Evolutionary conservation across 2,329 filamentous ascomycete species (phyloP).

Genomic region (Fusarium sp.): DNA sequence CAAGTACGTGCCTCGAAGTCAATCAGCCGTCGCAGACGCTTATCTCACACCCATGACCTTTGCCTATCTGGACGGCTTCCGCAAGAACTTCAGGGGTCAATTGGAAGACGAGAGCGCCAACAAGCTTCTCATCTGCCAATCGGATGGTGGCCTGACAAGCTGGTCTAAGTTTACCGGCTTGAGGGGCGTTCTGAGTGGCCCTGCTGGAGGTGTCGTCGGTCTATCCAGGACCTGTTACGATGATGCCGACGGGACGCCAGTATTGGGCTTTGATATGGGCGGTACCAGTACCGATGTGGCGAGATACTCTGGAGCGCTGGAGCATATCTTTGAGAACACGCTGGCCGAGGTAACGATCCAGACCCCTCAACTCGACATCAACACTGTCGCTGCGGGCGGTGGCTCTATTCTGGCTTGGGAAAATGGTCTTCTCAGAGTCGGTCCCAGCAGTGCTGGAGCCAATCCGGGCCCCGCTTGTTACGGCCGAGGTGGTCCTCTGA

Average conservation of each 20-base stretch:
- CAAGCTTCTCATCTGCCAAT: conserved; percentile 51
- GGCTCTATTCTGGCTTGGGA: conserved; percentile 72
- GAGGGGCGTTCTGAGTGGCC: conserved; percentile 46
- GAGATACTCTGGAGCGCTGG: conserved; percentile 75
- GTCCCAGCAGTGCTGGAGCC: conserved; percentile 78
- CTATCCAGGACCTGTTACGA: conserved; percentile 48
- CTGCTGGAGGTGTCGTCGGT: conserved; percentile 50
- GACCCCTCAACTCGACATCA: conserved; percentile 80
- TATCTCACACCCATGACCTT: conserved; percentile 59
- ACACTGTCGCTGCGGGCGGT: conserved; percentile 72
- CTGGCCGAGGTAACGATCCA: conserved; percentile 79
- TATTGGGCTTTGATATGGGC: conserved; percentile 54
- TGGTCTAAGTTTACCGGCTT: conserved; percentile 50
- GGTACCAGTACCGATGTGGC: conserved; percentile 81
- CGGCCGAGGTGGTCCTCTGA: conserved; percentile 76
- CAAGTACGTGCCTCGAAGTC: conserved; percentile 60
- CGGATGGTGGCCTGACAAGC: conserved; percentile 48
- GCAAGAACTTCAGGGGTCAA: conserved; percentile 47
- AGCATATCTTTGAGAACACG: conserved; percentile 80
- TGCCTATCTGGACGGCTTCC: conserved; percentile 54
- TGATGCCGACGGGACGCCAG: conserved; percentile 42
- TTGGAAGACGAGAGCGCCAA: conserved; percentile 47
- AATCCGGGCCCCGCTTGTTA: conserved; percentile 81
- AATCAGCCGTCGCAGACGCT: conserved; percentile 59
- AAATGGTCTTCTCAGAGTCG: conserved; percentile 79